phyloP scores from a whole-genome alignment of 345 rosid genomes.

The Microcos paniculata region DNA sequence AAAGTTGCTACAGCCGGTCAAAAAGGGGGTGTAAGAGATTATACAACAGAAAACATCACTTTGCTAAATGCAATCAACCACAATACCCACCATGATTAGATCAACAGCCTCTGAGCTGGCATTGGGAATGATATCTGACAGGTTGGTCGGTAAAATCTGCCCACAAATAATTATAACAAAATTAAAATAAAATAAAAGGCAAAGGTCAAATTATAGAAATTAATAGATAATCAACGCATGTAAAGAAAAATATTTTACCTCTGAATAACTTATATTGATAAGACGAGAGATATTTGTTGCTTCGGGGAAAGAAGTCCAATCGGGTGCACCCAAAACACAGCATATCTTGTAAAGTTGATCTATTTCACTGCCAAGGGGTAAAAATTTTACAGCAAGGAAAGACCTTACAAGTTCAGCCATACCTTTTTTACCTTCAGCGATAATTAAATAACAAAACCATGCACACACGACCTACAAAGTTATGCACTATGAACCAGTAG shows the following conservation, averaged over 20 bases:
- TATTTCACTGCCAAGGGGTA: conserved; percentile 56
- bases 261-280: conserved; percentile 55
- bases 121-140: conserved; percentile 67
- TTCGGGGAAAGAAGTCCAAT: conserved; percentile 72
- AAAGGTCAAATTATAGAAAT: not conserved
- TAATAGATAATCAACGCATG: not conserved
- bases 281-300: conserved; percentile 63
- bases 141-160: conserved; percentile 63
- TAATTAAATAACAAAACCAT: not conserved
- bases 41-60: conserved; percentile 6
- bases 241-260: conserved; percentile 38
- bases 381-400: conserved; percentile 4
- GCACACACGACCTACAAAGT: not conserved
- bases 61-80: not conserved
- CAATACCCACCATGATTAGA: conserved; percentile 60
- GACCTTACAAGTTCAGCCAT: not conserved
- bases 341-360: conserved; percentile 93
- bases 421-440: not conserved
- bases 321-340: conserved; percentile 75
- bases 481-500: not conserved
- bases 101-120: conserved; percentile 84
- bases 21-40: conserved; percentile 11
- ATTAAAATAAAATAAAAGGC: not conserved
- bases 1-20: conserved; percentile 53
- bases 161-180: conserved; percentile 15